Percentiles rank a stretch among this genome's conserved stretches.
These are phyloP conservation scores for Chiua virens DNA, from an alignment of 768 basidiomycete genomes.

Conservation along the genomic window DNA sequence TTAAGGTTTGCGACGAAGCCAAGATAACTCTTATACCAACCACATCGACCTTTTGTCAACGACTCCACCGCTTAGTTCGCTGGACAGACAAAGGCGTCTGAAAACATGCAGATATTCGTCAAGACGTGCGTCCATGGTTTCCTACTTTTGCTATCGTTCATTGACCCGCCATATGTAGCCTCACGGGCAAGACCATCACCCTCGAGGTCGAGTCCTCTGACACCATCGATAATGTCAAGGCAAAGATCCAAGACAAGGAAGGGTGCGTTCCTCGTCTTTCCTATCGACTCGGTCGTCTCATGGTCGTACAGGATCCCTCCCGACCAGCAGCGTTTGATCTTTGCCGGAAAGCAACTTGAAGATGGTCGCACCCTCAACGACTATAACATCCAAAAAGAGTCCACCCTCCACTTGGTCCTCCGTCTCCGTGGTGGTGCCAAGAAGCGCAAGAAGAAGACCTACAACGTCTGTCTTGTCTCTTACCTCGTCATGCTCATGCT, in stretches of 20 bases:
- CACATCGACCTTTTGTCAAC: conserved; percentile 69
- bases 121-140: conserved; percentile 68
- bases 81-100: conserved; percentile 86
- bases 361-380: conserved; percentile 95
- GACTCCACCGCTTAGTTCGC: conserved; percentile 89
- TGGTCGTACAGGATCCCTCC: conserved; percentile 66
- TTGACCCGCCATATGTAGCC: conserved; percentile 49
- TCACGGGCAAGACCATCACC: conserved; percentile 98
- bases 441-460: conserved; percentile 99
- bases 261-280: conserved; percentile 51
- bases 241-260: conserved; percentile 97
- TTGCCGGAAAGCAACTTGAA: conserved; percentile 99
- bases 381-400: conserved; percentile 99
- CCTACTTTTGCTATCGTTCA: not conserved
- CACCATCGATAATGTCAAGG: conserved; percentile 97
- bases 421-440: conserved; percentile 99
- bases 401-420: conserved; percentile 95
- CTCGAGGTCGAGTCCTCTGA: conserved; percentile 97
- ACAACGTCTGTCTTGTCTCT: conserved; percentile 68
- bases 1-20: conserved; percentile 26
- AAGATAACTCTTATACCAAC: conserved; percentile 19
- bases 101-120: conserved; percentile 95
- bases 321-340: conserved; percentile 97
- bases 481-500: not conserved
- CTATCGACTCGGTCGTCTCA: conserved; percentile 1